Evolutionary conservation across 805 yeast species (phyloP), one percentile per base, ranked within the genome.

Genomic region (Pichia nanzhaoensis): DNA sequence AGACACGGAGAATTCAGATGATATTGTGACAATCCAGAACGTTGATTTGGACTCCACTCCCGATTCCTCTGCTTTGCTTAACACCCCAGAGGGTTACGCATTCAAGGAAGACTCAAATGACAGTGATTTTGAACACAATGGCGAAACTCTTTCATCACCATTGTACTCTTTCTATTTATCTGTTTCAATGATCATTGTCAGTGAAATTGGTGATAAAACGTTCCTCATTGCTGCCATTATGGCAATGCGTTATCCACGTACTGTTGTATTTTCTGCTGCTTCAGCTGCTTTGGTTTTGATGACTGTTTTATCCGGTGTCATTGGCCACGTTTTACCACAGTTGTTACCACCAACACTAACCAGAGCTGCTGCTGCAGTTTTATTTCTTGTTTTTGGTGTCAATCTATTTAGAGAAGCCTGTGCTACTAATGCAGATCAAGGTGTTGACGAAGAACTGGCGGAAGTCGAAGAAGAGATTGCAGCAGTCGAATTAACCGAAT

Each of bases 201-300:
- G 95, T 24, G 99, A 93, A 65, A 83, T 93, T 48, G 99, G 99
- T 48, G 99, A 93, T 64, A 93, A 93, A 68, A 93, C 99, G 0
- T 93, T 93, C 61, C 74, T 93, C 53, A 88, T 93, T 56, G 97
- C 99, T 31, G 98, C 97, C 2, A 72, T 93, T 52, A 90, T 93
- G 96, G 96, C 98, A 27, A 93, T 93, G 98, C 85, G 87, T 60
- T 82, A 89, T 65, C 78, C 90, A 17, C 75, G 95, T 56, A 56
- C 75, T 58, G 72, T 87, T 39, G 98, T 93, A n/a, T 91, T 93
- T 61, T 71, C 87, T 8, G 81, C 96, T 14, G 93, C 96, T 3
- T 87, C 88, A 53, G 62, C 84, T 13, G 88, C 98, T 1, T 73
- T 93, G 56, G 86, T 79, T 3, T 63, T 93, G 45, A 93, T 93